Evolutionary conservation across 2,329 filamentous ascomycete species (phyloP), one percentile per base, ranked within the genome.

Genomic region (Botrytis paeoniae): DNA sequence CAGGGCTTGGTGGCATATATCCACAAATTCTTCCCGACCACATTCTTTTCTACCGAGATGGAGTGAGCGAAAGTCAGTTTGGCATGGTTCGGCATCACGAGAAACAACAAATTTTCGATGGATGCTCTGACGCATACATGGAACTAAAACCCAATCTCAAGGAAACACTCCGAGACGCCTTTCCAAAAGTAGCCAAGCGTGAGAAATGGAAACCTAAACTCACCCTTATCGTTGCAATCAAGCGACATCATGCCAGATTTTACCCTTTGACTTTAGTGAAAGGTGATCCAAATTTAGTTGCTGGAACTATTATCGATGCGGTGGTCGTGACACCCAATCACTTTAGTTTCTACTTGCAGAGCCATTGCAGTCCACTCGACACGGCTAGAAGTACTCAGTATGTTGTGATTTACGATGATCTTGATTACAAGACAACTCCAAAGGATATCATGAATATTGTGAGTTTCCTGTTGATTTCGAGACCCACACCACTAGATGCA

Each of bases 371-470:
- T 35, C 39, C 68, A 20, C 22, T 62, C 4, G 68, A 57, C 7
- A 70, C 68, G 4, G 68, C 68, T n/a, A 39, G 12, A 78, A n/a
- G 70, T 29, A 29, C 37, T 16, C 41, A 70, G 5, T 70, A 70
- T 20, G 68, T 70, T 10, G 29, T 70, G 5, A 9, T 70, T 7
- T 29, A 48, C 22, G 62, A 64, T 22, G 41, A 32, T 92, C 83
- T 82, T 83, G 74, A 89, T 0, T 89, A 91, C 0, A 88, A 93
- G 75, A 84, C 88, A 74, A 85, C 95, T 0, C 89, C 25, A n/a
- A 3, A 54, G 48, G 3, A 1, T 0, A 54, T 54, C 25, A 54
- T n/a, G 48, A n/a, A 54, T 14, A 54, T 54, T 3, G 48, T 54
- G 48, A 16, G 48, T 54, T n/a, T 16, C 25, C 48, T 51, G 7